Conservation (phyloP, 2,329 filamentous ascomycete species). For the Fusarium piperis region DNA sequence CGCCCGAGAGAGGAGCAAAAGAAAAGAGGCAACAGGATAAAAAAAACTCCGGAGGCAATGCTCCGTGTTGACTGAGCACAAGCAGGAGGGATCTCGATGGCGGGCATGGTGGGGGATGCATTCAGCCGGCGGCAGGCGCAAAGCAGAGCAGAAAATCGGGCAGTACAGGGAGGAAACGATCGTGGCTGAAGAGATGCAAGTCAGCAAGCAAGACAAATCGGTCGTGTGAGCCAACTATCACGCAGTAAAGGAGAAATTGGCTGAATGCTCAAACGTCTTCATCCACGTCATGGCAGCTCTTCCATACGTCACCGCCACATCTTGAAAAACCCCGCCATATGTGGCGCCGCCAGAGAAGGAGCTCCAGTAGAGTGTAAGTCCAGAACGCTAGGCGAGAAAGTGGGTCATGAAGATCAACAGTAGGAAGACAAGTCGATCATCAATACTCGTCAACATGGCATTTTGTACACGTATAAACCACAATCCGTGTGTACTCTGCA, state of each 20-base stretch:
- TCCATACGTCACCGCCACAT: slow-evolving; percentile 22
- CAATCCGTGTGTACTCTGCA: not conserved
- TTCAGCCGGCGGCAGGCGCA: not conserved
- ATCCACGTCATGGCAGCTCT: slow-evolving; percentile 7
- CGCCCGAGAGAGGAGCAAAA: not conserved
- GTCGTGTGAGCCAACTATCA: not conserved
- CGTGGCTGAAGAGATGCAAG: not conserved
- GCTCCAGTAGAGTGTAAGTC: not conserved
- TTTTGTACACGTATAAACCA: not conserved
- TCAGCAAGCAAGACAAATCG: not conserved
- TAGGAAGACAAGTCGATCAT: not conserved
- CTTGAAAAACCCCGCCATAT: slow-evolving; percentile 16
- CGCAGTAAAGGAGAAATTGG: not conserved
- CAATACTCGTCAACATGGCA: slow-evolving; percentile 2
- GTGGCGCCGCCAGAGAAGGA: slow-evolving; percentile 17
- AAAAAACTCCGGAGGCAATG: slow-evolving; percentile 18
- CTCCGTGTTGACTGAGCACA: slow-evolving; percentile 25
- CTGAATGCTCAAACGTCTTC: not conserved
- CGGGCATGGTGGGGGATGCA: slow-evolving; percentile 6
- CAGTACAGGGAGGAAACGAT: not conserved
- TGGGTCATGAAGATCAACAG: slow-evolving; percentile 5
- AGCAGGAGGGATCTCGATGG: slow-evolving; percentile 33
- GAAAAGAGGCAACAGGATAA: not conserved
- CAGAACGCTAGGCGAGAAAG: not conserved
- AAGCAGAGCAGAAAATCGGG: not conserved